Evolutionary conservation across 208 protist species (phyloP).

Genomic region (Balamuthia mandrillaris): DNA sequence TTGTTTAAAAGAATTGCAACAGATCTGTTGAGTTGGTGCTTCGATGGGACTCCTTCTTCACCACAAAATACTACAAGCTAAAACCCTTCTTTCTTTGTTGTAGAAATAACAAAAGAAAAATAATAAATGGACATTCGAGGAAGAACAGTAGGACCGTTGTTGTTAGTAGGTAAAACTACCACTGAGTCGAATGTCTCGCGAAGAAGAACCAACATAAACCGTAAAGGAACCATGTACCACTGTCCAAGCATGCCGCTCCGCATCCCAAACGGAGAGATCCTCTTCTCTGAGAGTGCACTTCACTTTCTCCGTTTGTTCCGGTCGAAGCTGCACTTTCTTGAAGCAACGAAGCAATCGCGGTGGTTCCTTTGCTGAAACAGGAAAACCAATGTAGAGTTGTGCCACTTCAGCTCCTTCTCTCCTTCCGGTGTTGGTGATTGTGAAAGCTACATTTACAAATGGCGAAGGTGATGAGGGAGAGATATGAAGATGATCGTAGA

Average conservation of each 20-base stretch:
- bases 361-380: conserved; percentile 42
- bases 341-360: conserved; percentile 51
- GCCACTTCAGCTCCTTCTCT: conserved; percentile 37
- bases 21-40: too few relatives aligned
- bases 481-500: conserved; percentile 30
- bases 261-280: conserved; percentile 53
- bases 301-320: conserved; percentile 15
- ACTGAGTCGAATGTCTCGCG: conserved; percentile 50
- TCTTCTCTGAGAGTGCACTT: background rate
- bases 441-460: background rate
- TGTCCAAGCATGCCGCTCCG: conserved; percentile 11
- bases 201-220: conserved; percentile 49
- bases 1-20: too few relatives aligned
- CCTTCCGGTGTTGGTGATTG: conserved; percentile 36
- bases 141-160: too few relatives aligned
- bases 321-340: conserved; percentile 46
- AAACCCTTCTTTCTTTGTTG: too few relatives aligned
- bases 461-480: background rate
- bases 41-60: too few relatives aligned
- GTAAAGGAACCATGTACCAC: conserved; percentile 36
- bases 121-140: too few relatives aligned
- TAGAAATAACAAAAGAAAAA: too few relatives aligned
- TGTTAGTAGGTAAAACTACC: too few relatives aligned
- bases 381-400: conserved; percentile 53
- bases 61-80: too few relatives aligned